Evolutionary conservation across 2,329 filamentous ascomycete species (phyloP), one percentile per base, ranked within the genome.

Genomic region (Ambrosiella xylebori): DNA sequence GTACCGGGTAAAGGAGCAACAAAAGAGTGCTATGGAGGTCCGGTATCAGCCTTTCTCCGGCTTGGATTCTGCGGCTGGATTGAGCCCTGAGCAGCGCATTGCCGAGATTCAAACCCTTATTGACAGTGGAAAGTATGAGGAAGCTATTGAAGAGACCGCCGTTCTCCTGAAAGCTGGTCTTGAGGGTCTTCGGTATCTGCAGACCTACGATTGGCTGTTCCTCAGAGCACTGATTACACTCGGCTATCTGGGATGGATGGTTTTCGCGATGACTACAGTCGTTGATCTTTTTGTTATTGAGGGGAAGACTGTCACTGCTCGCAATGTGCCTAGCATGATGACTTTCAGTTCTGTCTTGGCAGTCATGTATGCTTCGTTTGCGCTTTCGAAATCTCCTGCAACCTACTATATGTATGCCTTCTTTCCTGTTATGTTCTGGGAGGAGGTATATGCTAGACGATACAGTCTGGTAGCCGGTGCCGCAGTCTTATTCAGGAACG

Each of bases 181-280:
- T 1, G 79, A 88, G 61, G 93, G 93, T 7, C 73, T 98, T 61
- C 81, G 93, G 55, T 98, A 98, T 68, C 77, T 98, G 35, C 93
- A 98, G 70, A 98, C 90, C 0, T 98, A 98, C 65, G 93, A 98
- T 71, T 98, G 93, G 93, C 76, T 98, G 1, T 98, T 98, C 71
- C 73, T 98, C 40, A 79, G 93, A 61, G 85, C 88, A 1, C 76
- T 98, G 54, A 85, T 98, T 61, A 96, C 93, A 1, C 68, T 86
- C 11, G 93, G 93, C 15, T 98, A 97, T 66, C 72, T 97, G 7
- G 93, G 93, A 17, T 98, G 91, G 91, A 94, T 97, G 66, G 85
- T 86, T 1, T 98, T 90, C 69, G 88, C 90, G 1, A 74, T 95
- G 55, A 93, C 88, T 0, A 94, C 85, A 0, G 89, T 97, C 53